Evolutionary conservation across 495 filamentous ascomycete genomes (phyloP).

Genomic region (Xylaria telfairii): DNA sequence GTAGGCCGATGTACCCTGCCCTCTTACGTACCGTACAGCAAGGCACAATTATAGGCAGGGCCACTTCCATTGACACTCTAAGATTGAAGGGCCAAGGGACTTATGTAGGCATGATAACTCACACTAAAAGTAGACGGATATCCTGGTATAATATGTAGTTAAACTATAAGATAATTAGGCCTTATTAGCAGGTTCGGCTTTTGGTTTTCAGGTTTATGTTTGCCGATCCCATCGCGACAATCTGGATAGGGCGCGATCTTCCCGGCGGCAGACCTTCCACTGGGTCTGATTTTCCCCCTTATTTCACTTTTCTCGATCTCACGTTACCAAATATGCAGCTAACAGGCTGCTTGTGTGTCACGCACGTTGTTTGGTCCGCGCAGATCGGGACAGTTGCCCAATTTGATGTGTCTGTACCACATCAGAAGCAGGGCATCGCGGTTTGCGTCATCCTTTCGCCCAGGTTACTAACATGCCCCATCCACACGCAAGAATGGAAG

Average conservation of each 20-base stretch:
- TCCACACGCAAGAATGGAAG: not conserved
- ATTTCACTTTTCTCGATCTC: not conserved
- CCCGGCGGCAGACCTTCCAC: not conserved
- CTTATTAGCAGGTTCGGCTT: not conserved
- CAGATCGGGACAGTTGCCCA: slow-evolving; percentile 11
- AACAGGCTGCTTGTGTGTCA: slow-evolving; percentile 13
- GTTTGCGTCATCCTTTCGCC: not conserved
- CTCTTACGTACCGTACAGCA: not conserved
- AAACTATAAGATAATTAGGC: not conserved
- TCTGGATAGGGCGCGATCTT: not conserved
- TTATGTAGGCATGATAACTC: not conserved
- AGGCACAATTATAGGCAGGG: too few species aligned
- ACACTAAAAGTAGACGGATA: not conserved
- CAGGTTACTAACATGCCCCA: not conserved
- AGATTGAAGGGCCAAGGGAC: not conserved
- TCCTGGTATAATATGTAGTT: not conserved
- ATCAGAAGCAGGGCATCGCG: not conserved
- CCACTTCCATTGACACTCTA: not conserved
- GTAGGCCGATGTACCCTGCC: slow-evolving; percentile 16
- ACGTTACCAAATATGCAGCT: slow-evolving; percentile 13
- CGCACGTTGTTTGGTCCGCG: not conserved
- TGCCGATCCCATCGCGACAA: not conserved
- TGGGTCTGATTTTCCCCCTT: not conserved
- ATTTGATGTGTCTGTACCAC: not conserved
- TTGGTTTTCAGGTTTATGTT: not conserved